Evolutionary conservation across 192 early-diverging fungal species (phyloP), one percentile per base, ranked within the genome.

Genomic region (Coemansia sp.): DNA sequence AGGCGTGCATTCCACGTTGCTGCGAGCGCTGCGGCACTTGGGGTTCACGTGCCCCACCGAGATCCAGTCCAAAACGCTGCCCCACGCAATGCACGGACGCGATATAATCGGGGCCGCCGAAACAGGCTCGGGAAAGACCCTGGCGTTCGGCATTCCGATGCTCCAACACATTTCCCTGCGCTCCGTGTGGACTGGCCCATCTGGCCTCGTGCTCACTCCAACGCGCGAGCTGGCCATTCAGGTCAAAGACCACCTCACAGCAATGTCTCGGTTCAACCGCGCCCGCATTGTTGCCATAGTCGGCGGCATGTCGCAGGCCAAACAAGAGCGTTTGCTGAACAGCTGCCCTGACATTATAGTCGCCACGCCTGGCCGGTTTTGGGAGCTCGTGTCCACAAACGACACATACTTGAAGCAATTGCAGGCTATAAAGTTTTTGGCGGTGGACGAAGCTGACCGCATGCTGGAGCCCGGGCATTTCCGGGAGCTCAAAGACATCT

Each of bases 201-300:
- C 62, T 36, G 96, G 84, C 0, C 80, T 98, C 22, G 87, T 98
- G 36, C 71, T 98, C 62, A 86, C 94, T 0, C 96, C 96, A 0
- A 98, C 96, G 2, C 87, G 96, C 56, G 96, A 98, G 80, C 83
- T 98, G 80, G 95, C 96, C 0, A 88, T 96, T 17, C 96, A 98
- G 84, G 89, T 98, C 48, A 87, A 84, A 64, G 88, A 97, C 38
- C 93, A 96, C 60, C 73, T 98, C 66, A 65, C 50, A 22, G 74
- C 73, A 1, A 82, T 88, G 62, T 62, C 86, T 2, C 59, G 67
- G 19, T 85, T 83, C 60, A 49, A 64, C 17, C 10, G 47, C 14
- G 78, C 57, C 38, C 92, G 82, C 37, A 81, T 95, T 20, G 84
- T 90, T 34, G 71, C 88, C 11, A 84, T 97, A 53, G 94, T 98